Evolutionary conservation across 2,329 filamentous ascomycete species (phyloP), one percentile per base, ranked within the genome.

Genomic region (Penicillium polonicum): DNA sequence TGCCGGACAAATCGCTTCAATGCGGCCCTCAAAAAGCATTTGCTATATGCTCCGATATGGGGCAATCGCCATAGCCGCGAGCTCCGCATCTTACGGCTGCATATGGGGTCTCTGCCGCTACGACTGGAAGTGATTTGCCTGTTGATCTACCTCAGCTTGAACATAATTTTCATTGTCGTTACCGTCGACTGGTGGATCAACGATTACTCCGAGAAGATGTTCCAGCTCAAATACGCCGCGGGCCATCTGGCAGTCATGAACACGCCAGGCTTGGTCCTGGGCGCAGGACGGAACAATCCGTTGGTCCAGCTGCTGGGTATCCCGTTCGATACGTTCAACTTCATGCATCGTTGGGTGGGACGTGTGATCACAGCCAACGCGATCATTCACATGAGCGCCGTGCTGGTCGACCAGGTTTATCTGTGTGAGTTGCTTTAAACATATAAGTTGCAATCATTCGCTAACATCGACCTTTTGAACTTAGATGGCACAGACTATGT

Each of bases 251-350:
- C 92, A 4, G 82, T 91, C 9, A 85, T 95, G 71, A 97, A 96
- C 78, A 88, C 96, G 81, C 85, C 97, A 12, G 91, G 91, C 3
- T 85, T 96, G 48, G 83, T 97, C 66, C 84, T 97, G 62, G 85
- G 96, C 59, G 92, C 91, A 19, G 87, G 91, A 35, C 88, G 93
- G 68, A 97, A 97, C 79, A 97, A 97, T 76, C 91, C 91, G 3
- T 80, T 96, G 52, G 95, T 97, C 68, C 74, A 79, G 5, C 72
- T 94, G 31, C 82, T 97, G 55, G 85, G 88, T 62, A 87, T 97
- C 69, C 91, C 89, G 68, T 97, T 96, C 75, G 93, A 97, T 74
- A 92, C 91, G 0, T 97, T 95, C 82, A 97, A 97, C 73, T 85
- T 93, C 12, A 79, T 92, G 57, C 90, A 94, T 74, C 85, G 90